Evolutionary conservation across 169 alveolate species (phyloP), one percentile per base, ranked within the genome.

Genomic region (Plasmodium knowlesi): DNA sequence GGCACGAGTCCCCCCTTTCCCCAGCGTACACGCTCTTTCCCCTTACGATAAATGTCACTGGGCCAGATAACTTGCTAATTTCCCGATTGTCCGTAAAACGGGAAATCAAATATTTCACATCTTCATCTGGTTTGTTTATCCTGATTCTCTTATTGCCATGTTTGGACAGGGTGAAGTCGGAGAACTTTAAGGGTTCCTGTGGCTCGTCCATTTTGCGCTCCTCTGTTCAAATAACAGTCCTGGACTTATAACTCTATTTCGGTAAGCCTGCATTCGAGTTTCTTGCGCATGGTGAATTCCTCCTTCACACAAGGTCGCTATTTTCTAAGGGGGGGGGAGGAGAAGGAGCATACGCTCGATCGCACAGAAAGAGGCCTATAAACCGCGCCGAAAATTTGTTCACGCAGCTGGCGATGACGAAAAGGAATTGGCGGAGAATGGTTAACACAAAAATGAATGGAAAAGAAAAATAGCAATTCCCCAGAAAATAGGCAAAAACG

Each of bases 1-100:
- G 28, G 72, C 30, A 57, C 4, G 10, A n/a, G 10, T 14, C 6
- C 72, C 5, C 72, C 72, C 72, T 30, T 3, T 19, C 32, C 72
- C 32, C 28, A 57, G 8, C 72, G 16, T 8, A 30, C 16, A 30
- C 72, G 9, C 67, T n/a, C 67, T 82, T 28, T 19, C 73, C 53
- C 76, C 71, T 91, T 91, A 91, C 95, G 82, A 91, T 91, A 50
- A 91, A 91, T 34, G 92, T 91, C 57, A 91, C 61, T 12, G 95
- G 95, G 8, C 71, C 74, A 25, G 67, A 0, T 39, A 91, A 70
- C 43, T 82, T 81, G 81, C 73, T 76, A 43, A 91, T 34, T 14
- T 91, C 95, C 34, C 79, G 53, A 39, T 91, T 81, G 78, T 82
- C 92, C 25, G 78, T 91, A 81, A 91, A 91, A 6, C 95, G 83